Base-by-base conservation (phyloP, 2,329 filamentous ascomycete genomes). In the Hymenoscyphus occultus region DNA sequence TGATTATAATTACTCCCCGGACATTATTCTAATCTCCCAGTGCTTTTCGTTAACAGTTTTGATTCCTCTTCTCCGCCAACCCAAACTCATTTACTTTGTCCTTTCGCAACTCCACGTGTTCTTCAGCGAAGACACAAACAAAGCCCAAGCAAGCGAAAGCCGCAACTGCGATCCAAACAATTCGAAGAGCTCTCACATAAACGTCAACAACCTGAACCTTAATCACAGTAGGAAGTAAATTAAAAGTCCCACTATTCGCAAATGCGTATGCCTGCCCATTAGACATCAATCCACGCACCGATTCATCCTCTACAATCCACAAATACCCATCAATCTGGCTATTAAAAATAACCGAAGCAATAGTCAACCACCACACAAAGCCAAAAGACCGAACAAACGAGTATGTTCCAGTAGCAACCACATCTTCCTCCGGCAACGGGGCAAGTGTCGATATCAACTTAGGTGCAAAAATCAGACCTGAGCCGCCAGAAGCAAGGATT, bases 281-380 rank as follows among this genome's bases (percentile, higher is more conserved):
- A 16, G n/a, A 10, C 28, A 57, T 3, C n/a, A 22, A 31, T 10
- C 9, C 2, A 3, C 28, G 7, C 16, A 57, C 6, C 5, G 56
- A 4, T 28, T n/a, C 16, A 7, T n/a, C 16, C 12, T 28, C 28
- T 3, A 57, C 5, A 7, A 6, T 10, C n/a, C 22, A 6, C 31
- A 57, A 22, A 16, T 57, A 31, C 7, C 16, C 1, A 57, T 57
- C 56, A 31, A 57, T 19, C 14, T 19, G 16, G 7, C n/a, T 10
- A 31, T 57, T 57, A 22, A 57, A 57, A 28, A 57, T 32, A 28
- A 57, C 14, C 7, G 56, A 57, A 5, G 56, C n/a, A 35, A 57
- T 39, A 6, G 56, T 57, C n/a, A 57, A 10, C 10, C 56, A 32
- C 56, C 56, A 57, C n/a, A 35, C 28, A 28, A 19, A 57, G 16